Evolutionary conservation across 768 basidiomycete genomes (phyloP), one percentile per base, ranked within the genome.

Genomic region (Crepidotus variabilis): DNA sequence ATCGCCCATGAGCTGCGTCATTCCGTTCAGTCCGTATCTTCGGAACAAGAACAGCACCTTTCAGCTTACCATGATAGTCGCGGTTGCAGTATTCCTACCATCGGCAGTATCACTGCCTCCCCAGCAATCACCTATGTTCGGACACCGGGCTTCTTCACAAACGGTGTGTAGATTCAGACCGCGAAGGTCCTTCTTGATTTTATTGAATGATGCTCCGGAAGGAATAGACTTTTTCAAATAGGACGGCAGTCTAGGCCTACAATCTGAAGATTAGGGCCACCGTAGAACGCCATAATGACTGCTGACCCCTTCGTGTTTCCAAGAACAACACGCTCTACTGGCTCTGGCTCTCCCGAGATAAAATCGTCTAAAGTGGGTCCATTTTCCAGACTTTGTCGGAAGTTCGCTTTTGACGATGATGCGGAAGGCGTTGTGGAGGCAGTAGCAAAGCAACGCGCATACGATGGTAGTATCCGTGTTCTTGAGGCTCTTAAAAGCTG

Each of bases 111-210:
- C 84, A 43, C 86, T 87, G 8, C 94, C 94, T 43, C 97, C 94
- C 97, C 97, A 99, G 66, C 97, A 99, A 66, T 98, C 96, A n/a
- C 96, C 97, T 55, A 99, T 98, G 66, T 99, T 99, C 0, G 97
- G 97, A 77, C 97, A 99, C 60, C 95, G 82, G 34, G 97, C 97
- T 70, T 99, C 97, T 72, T 99, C 97, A 66, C 97, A 99, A 1
- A 99, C 97, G 0, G 97, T 99, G 66, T 97, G 94, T 49, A 99
- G 76, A 7, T 84, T 84, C 1, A 99, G 81, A 1, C 95, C 96
- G 52, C 97, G 79, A 13, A 99, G 79, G 71, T 99, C 97, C 62
- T 88, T 91, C 81, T 96, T 98, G 61, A 99, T 98, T 66, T 85
- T 92, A 61, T 83, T 87, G 71, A 88, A 99, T 1, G 94, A 93